Evolutionary conservation across 257 asterid species (phyloP).

Genomic region (Solanum megistacrolobum): DNA sequence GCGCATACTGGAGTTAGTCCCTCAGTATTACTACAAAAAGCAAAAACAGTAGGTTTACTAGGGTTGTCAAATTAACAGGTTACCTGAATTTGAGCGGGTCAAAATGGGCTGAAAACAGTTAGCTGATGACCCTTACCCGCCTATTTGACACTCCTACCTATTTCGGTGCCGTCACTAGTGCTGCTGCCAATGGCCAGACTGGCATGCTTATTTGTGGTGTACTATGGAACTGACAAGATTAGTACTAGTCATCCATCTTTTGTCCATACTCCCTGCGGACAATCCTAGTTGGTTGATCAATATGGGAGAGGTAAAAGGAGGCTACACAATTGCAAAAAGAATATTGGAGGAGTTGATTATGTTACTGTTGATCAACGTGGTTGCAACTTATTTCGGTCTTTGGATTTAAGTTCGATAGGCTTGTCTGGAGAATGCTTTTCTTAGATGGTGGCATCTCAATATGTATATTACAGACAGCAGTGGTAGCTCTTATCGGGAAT

Average conservation of each 20-base stretch:
- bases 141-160: not conserved
- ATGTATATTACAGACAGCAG: not conserved
- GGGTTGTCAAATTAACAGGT: not conserved
- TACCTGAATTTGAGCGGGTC: not conserved
- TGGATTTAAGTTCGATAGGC: not conserved
- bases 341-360: not conserved
- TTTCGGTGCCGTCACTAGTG: not conserved
- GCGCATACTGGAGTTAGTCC: not conserved
- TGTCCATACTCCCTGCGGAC: not conserved
- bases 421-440: not conserved
- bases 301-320: not conserved
- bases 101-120: not conserved
- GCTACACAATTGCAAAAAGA: not conserved
- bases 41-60: not conserved
- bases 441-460: not conserved
- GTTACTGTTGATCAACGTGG: not conserved
- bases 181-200: not conserved
- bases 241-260: not conserved
- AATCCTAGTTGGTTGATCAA: not conserved
- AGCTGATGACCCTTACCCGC: not conserved
- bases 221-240: not conserved
- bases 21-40: not conserved
- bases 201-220: not conserved
- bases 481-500: not conserved
- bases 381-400: not conserved